Conservation (phyloP, 1,284 basidiomycete genomes). For the Exobasidium rhododendri region DNA sequence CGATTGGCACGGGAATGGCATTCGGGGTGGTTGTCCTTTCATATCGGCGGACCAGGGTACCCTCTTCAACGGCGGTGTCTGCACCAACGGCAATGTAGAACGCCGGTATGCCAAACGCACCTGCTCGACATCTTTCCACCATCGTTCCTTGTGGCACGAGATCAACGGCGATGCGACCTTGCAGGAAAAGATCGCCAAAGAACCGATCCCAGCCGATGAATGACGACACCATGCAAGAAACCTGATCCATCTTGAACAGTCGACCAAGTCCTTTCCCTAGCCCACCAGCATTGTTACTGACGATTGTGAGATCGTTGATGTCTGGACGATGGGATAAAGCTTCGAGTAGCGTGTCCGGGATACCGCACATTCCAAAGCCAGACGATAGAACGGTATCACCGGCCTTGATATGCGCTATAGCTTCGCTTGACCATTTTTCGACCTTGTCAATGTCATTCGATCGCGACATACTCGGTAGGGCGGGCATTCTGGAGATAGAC, state of each 20-base stretch:
- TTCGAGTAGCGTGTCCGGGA: background rate
- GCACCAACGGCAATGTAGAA: background rate
- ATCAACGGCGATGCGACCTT: background rate
- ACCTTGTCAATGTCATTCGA: background rate
- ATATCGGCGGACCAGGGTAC: background rate
- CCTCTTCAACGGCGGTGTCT: background rate
- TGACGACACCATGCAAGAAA: background rate
- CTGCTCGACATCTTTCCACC: background rate
- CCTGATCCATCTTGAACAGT: background rate
- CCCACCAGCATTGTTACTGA: background rate
- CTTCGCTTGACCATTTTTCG: background rate
- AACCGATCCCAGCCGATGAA: background rate
- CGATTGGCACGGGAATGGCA: background rate
- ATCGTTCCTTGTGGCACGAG: background rate
- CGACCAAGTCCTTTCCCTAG: background rate
- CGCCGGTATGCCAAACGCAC: background rate
- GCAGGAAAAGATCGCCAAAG: background rate
- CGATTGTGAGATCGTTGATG: background rate
- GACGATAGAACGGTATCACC: background rate
- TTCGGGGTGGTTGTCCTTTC: background rate
- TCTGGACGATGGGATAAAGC: background rate
- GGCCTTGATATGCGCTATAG: background rate
- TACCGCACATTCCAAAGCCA: background rate
- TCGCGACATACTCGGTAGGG: no score
- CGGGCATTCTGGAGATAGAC: no score